A percentile compares a stretch with the other conserved stretches of the same genome.
These are phyloP conservation scores for Phaeophleospora eucalypticola DNA, from an alignment of 2,329 filamentous ascomycete species.

Conservation along the genomic window DNA sequence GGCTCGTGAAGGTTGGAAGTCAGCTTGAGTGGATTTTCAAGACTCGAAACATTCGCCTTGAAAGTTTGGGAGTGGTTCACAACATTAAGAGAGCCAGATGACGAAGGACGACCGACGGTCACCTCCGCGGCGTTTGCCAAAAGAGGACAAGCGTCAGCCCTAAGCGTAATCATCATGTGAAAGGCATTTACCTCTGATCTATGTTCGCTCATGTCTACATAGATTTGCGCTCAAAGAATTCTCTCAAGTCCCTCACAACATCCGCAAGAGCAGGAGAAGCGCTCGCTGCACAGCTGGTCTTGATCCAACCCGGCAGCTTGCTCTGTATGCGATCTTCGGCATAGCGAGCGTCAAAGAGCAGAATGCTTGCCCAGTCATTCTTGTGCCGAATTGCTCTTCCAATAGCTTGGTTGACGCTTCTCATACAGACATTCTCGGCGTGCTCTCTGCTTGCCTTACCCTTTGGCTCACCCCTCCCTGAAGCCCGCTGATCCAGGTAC, in stretches of 20 bases:
- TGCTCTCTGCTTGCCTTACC: slow-evolving; percentile 65
- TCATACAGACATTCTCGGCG: slow-evolving; percentile 94
- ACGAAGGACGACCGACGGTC: too few relatives aligned
- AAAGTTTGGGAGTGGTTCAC: too few relatives aligned
- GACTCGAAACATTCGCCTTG: too few relatives aligned
- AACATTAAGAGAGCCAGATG: too few relatives aligned
- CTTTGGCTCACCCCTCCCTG: slow-evolving; percentile 32
- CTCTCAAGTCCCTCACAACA: slow-evolving; percentile 11
- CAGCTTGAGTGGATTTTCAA: too few relatives aligned
- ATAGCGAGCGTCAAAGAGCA: slow-evolving; percentile 80
- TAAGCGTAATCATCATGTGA: background rate
- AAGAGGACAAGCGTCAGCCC: background rate
- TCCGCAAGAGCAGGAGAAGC: slow-evolving; percentile 3
- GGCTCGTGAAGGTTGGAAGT: too few relatives aligned
- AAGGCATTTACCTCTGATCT: too few relatives aligned
- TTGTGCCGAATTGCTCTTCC: slow-evolving; percentile 85
- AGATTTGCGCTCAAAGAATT: slow-evolving; percentile 9
- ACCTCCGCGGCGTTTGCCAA: background rate
- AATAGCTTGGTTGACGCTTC: slow-evolving; percentile 94
- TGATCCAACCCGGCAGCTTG: slow-evolving; percentile 90
- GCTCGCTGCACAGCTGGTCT: slow-evolving; percentile 24
- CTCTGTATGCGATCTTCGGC: slow-evolving; percentile 64
- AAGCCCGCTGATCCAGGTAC: slow-evolving; percentile 67
- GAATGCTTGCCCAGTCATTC: slow-evolving; percentile 83
- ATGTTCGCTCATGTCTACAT: background rate